Conservation (phyloP, 2,329 filamentous ascomycete genomes). For the Alternaria angustiovoidea region DNA sequence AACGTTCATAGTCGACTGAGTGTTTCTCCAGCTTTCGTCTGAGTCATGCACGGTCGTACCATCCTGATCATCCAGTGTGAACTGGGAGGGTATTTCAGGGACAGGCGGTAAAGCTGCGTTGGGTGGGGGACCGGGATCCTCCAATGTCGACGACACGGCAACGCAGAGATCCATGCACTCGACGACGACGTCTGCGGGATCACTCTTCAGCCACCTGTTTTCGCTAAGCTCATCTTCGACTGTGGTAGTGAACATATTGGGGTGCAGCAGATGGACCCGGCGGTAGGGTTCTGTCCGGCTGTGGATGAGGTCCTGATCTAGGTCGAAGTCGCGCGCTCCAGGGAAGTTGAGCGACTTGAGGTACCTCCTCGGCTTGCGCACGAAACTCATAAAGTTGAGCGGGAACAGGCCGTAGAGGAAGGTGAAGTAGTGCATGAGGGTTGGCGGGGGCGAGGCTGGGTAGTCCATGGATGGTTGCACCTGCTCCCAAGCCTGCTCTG, state of each 20-base stretch:
- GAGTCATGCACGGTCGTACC: conserved; percentile 41
- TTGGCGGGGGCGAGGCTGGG: conserved; percentile 63
- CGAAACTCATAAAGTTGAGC: conserved; percentile 86
- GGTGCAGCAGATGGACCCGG: conserved; percentile 76
- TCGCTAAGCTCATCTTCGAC: conserved; percentile 82
- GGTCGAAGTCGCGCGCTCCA: conserved; percentile 76
- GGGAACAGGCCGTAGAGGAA: conserved; percentile 85
- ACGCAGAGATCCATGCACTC: conserved; percentile 77
- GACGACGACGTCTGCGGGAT: conserved; percentile 80
- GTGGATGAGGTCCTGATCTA: conserved; percentile 79
- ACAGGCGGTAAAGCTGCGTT: conserved; percentile 57
- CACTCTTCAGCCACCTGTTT: conserved; percentile 80
- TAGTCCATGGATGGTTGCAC: conserved; percentile 68
- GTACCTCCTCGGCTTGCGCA: conserved; percentile 81
- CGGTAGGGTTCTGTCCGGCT: conserved; percentile 78
- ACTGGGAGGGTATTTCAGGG: conserved; percentile 41
- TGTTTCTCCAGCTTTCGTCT: conserved; percentile 61
- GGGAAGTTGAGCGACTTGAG: conserved; percentile 75
- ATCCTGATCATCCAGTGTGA: conserved; percentile 43
- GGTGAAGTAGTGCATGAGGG: conserved; percentile 79
- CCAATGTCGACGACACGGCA: conserved; percentile 51
- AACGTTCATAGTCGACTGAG: conserved; percentile 60
- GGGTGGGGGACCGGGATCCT: conserved; percentile 59
- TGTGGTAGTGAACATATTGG: conserved; percentile 84
- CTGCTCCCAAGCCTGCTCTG: conserved; percentile 67